phyloP scores from a whole-genome alignment of 768 basidiomycete genomes.

The Chlorophyllum brunneum region DNA sequence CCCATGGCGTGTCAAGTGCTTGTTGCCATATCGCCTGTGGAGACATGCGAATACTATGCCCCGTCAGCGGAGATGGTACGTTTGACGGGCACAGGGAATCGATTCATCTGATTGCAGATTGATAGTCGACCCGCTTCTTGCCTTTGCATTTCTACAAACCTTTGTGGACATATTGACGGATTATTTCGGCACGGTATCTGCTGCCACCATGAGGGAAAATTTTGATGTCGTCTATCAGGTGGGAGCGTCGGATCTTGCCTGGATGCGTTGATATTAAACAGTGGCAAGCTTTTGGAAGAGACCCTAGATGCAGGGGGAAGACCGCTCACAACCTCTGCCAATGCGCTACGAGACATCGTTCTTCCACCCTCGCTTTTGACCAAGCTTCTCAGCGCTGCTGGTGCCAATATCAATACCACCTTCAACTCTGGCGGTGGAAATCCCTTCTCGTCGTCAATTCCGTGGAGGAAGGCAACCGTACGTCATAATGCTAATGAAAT shows the following conservation, averaged over 20 bases:
- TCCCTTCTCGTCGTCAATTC: slow-evolving; percentile 85
- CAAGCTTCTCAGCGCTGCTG: slow-evolving; percentile 57
- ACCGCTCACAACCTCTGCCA: slow-evolving; percentile 87
- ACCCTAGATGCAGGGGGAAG: slow-evolving; percentile 92
- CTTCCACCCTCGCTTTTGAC: slow-evolving; percentile 84
- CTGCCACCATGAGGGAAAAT: slow-evolving; percentile 79
- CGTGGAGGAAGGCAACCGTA: slow-evolving; percentile 86
- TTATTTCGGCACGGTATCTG: slow-evolving; percentile 84
- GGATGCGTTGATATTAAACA: slow-evolving; percentile 9
- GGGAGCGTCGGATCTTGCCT: slow-evolving; percentile 15
- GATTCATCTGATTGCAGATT: slow-evolving; percentile 10
- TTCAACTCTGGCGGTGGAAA: slow-evolving; percentile 44
- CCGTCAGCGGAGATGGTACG: slow-evolving; percentile 82
- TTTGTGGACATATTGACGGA: slow-evolving; percentile 82
- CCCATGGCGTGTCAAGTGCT: slow-evolving; percentile 54
- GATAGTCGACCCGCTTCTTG: slow-evolving; percentile 84
- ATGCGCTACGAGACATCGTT: slow-evolving; percentile 89
- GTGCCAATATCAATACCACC: slow-evolving; percentile 45
- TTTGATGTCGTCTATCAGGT: slow-evolving; percentile 97
- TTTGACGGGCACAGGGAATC: slow-evolving; percentile 13
- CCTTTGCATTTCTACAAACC: slow-evolving; percentile 83
- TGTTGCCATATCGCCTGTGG: slow-evolving; percentile 80
- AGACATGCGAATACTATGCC: slow-evolving; percentile 75
- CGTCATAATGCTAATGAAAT: slow-evolving; percentile 88
- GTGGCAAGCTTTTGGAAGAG: slow-evolving; percentile 79